Evolutionary conservation across 2,329 filamentous ascomycete species (phyloP).

Genomic region (Fusarium pseudograminearum): DNA sequence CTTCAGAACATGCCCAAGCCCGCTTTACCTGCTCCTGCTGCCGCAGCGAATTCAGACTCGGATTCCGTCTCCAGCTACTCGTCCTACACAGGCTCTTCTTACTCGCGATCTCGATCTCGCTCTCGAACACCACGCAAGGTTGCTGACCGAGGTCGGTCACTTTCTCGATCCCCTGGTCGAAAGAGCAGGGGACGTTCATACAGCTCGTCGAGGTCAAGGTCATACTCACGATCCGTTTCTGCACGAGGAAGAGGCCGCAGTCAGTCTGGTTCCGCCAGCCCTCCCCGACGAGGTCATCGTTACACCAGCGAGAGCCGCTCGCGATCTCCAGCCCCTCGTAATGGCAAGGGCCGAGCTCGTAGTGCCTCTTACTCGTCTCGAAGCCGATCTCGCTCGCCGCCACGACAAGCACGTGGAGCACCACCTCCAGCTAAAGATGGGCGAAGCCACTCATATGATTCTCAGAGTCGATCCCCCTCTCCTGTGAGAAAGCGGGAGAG

Average conservation of each 20-base stretch:
- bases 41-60: conserved; percentile 69
- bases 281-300: conserved; percentile 46
- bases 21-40: conserved; percentile 74
- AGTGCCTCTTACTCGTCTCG: conserved; percentile 51
- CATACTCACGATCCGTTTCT: conserved; percentile 59
- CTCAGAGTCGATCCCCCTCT: conserved; percentile 41
- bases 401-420: conserved; percentile 38
- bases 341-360: conserved; percentile 43
- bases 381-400: conserved; percentile 49
- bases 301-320: conserved; percentile 46
- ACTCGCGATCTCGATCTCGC: conserved; percentile 64
- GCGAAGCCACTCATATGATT: conserved; percentile 43
- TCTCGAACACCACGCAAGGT: conserved; percentile 54
- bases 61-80: conserved; percentile 84
- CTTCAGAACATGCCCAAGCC: conserved; percentile 92
- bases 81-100: conserved; percentile 75
- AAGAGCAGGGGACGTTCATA: conserved; percentile 46
- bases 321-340: conserved; percentile 49
- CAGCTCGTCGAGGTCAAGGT: conserved; percentile 56
- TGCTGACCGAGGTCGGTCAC: conserved; percentile 46
- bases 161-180: conserved; percentile 48
- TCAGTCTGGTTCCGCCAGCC: conserved; percentile 50
- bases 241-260: conserved; percentile 39
- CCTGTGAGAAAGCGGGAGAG: conserved; percentile 41
- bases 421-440: conserved; percentile 37